Evolutionary conservation across 176 grass and related monocot genomes (phyloP).

Genomic region (Sorghum bicolor): DNA sequence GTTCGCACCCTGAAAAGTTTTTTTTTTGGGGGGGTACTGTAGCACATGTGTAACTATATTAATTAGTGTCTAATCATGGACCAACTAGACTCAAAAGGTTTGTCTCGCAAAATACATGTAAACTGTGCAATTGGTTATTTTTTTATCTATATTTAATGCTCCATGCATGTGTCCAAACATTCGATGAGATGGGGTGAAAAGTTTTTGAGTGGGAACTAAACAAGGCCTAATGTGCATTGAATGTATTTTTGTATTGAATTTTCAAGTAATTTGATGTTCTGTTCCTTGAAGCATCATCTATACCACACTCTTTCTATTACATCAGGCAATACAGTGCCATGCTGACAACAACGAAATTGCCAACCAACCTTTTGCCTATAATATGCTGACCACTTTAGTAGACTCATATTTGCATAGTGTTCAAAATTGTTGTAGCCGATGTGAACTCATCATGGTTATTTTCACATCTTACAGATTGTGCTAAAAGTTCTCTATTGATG

Average conservation of each 20-base stretch:
- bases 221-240: not conserved
- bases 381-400: not conserved
- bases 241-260: not conserved
- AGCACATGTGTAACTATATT: no score
- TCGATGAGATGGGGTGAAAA: no score
- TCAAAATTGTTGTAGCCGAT: not conserved
- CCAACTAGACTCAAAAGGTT: no score
- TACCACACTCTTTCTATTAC: not conserved
- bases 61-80: no score
- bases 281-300: slow-evolving; percentile 6
- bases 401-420: not conserved
- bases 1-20: no score
- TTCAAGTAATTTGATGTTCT: not conserved
- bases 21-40: no score
- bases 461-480: not conserved
- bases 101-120: no score
- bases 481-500: not conserved
- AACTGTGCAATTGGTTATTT: no score
- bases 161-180: no score
- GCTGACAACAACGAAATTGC: not conserved
- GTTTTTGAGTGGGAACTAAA: no score
- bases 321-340: not conserved
- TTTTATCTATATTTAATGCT: no score
- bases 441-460: not conserved
- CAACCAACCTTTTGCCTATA: not conserved